Evolutionary conservation across 129 eudicot species (phyloP).

Genomic region (Flaveria brownii): DNA sequence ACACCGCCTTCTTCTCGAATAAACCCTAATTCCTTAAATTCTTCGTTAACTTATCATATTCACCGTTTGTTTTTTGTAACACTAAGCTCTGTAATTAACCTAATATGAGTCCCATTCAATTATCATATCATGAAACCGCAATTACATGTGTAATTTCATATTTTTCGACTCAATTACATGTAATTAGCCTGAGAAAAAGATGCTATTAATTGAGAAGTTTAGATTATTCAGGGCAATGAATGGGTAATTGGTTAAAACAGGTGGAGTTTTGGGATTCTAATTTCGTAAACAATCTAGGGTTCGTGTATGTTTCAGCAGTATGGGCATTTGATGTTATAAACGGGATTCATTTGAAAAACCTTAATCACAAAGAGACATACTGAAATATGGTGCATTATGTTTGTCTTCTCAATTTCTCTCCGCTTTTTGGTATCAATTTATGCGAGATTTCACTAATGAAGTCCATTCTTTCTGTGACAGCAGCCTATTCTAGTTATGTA

Average conservation of each 20-base stretch:
- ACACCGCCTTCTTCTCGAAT: constrained; percentile 3
- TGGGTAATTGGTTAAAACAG: too few relatives aligned
- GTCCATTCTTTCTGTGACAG: constrained; percentile 31
- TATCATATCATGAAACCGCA: neutral
- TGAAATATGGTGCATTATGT: neutral
- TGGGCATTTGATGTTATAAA: neutral
- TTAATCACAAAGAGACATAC: neutral
- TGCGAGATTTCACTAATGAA: neutral
- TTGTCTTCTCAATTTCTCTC: neutral
- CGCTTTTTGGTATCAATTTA: neutral
- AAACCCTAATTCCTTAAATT: constrained; percentile 12
- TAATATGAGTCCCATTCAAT: neutral
- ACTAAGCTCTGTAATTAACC: neutral
- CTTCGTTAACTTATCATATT: neutral
- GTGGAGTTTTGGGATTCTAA: neutral
- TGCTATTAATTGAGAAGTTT: too few relatives aligned
- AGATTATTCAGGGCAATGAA: too few relatives aligned
- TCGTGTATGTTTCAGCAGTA: constrained; percentile 11
- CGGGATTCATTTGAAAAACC: neutral
- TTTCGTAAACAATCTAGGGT: neutral
- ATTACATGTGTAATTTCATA: neutral
- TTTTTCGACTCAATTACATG: neutral
- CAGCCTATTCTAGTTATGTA: constrained; percentile 45
- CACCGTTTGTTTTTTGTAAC: neutral
- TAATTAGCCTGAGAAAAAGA: too few relatives aligned